Evolutionary conservation across 371 early-diverging fungal genomes (phyloP).

Genomic region (Lichtheimia ramosa): DNA sequence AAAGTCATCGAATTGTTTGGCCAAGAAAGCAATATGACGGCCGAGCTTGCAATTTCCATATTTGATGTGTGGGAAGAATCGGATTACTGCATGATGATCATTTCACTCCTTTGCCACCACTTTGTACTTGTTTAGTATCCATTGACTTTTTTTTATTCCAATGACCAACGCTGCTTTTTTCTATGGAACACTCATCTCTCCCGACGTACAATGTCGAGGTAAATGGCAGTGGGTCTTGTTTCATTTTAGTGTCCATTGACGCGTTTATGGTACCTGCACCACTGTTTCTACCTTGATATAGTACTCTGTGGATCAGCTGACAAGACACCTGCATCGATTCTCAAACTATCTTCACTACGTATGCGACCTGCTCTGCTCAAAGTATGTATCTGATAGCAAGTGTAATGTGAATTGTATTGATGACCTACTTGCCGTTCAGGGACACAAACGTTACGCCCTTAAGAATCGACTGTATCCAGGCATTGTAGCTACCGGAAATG

Average conservation of each 20-base stretch:
- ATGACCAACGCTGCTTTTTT: constrained; percentile 34
- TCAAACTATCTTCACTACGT: constrained; percentile 20
- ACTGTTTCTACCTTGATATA: constrained; percentile 9
- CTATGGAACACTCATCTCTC: constrained; percentile 42
- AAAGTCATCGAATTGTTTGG: neutral
- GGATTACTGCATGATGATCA: too few relatives aligned
- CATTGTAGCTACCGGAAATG: constrained; percentile 22
- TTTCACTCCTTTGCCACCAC: too few relatives aligned
- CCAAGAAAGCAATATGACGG: neutral
- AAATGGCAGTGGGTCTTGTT: neutral
- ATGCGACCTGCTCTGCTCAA: constrained; percentile 29
- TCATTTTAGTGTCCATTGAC: neutral
- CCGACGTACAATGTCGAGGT: constrained; percentile 34
- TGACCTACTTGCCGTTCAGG: constrained; percentile 14
- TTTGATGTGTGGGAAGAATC: too few relatives aligned
- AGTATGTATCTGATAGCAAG: constrained; percentile 13
- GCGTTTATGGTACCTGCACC: too few relatives aligned
- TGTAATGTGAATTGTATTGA: neutral
- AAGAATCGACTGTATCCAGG: constrained; percentile 39
- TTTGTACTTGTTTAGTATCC: too few relatives aligned
- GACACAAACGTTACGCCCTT: constrained; percentile 30
- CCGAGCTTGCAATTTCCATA: too few relatives aligned
- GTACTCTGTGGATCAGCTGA: constrained; percentile 35
- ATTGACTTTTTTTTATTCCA: too few relatives aligned
- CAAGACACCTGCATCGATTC: constrained; percentile 8